These are phyloP conservation scores for Venturia aucupariae DNA, from an alignment of 2,329 filamentous ascomycete species.

Conservation along the genomic window DNA sequence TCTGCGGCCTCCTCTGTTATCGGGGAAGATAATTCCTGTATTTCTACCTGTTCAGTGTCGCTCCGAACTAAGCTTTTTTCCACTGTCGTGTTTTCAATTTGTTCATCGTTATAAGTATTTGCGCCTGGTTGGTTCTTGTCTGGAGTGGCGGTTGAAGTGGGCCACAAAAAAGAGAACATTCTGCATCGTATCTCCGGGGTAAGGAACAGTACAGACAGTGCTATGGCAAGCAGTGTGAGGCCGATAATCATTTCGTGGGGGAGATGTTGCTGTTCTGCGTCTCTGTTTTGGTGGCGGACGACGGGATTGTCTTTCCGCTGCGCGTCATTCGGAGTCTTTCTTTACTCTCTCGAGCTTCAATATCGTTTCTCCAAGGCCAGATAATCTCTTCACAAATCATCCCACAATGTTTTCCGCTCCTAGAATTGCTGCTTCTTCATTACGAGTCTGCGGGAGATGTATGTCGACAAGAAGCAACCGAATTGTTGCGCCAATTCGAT, in stretches of 20 bases:
- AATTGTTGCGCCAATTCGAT: not conserved
- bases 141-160: slow-evolving; percentile 30
- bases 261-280: not conserved
- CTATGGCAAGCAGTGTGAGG: slow-evolving; percentile 1
- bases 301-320: not conserved
- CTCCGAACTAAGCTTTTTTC: not conserved
- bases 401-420: not conserved
- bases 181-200: not conserved
- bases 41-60: not conserved
- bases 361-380: not conserved
- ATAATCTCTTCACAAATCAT: not conserved
- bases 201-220: not conserved
- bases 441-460: slow-evolving; percentile 1
- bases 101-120: not conserved
- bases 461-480: not conserved
- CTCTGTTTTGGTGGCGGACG: not conserved
- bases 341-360: not conserved
- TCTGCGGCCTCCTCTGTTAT: not conserved
- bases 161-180: slow-evolving; percentile 11
- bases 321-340: not conserved
- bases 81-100: not conserved
- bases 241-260: not conserved
- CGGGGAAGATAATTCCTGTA: not conserved
- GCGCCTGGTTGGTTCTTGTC: slow-evolving; percentile 24
- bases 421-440: not conserved